Evolutionary conservation across 2,329 filamentous ascomycete genomes (phyloP), one percentile per base, ranked within the genome.

Genomic region (Hymenoscyphus repandus): DNA sequence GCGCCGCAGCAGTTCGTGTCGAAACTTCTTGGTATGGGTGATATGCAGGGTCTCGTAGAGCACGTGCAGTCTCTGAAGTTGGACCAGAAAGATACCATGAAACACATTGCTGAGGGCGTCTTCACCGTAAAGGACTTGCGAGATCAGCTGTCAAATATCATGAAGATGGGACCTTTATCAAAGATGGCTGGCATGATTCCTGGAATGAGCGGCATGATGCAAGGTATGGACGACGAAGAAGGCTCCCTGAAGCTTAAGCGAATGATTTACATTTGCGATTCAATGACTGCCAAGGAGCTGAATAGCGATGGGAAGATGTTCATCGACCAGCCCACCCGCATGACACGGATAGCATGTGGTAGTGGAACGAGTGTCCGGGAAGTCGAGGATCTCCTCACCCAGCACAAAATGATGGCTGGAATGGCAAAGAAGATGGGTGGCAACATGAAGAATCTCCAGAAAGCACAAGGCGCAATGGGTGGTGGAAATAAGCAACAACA

Each of bases 401-500:
- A 99, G 71, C 92, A 97, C 69, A 85, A 89, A 62, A 96, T 97
- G 88, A 99, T 99, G 93, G 88, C 90, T 0, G 89, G 89, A 52
- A 96, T 99, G 90, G 93, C 93, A 44, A 99, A 97, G 83, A 95
- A 95, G 74, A 95, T 99, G 83, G 92, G 93, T 51, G 91, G 91
- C 36, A 91, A 89, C 68, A 95, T 96, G 86, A 93, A 93, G 74
- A 95, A 96, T 67, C 95, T 97, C 86, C 90, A 96, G 69, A 84
- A 86, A 46, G 91, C 91, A 0, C 91, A 97, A 70, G 86, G 87
- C 49, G 89, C 88, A 57, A 90, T 96, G 84, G 88, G 86, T 27
- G 90, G 91, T 40, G 88, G 85, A 30, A 96, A 96, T 72, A 92
- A 93, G 70, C 82, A 89, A 31, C 90, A 96, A 68, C 92, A 97